Evolutionary conservation across 345 rosid genomes (phyloP).

Genomic region (Orychophragmus violaceus): DNA sequence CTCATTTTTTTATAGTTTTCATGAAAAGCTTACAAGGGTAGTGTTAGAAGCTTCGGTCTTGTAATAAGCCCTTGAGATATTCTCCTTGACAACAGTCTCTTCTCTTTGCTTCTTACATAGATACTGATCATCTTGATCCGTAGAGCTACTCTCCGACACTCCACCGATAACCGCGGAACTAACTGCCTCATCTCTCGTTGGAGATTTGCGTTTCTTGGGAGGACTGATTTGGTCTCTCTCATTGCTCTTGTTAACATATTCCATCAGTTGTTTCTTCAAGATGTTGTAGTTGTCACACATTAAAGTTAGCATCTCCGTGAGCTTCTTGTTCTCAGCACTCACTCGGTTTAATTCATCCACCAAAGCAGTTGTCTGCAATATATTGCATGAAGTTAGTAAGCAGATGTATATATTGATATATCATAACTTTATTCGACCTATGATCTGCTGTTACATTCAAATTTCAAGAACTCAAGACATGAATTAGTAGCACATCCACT

Average conservation of each 20-base stretch:
- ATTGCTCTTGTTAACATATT: conserved; percentile 44
- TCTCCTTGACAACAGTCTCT: conserved; percentile 62
- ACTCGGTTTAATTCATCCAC: conserved; percentile 75
- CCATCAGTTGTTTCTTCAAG: conserved; percentile 53
- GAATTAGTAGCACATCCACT: neutral
- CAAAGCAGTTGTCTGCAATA: conserved; percentile 35
- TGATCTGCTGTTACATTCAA: neutral
- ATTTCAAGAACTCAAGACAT: neutral
- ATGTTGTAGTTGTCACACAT: conserved; percentile 79
- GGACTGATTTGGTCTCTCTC: conserved; percentile 39
- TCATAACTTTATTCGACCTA: neutral
- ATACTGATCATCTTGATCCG: conserved; percentile 69
- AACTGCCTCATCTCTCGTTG: conserved; percentile 35
- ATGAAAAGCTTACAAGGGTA: conserved; percentile 51
- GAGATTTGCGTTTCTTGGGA: conserved; percentile 75
- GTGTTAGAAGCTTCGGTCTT: conserved; percentile 72
- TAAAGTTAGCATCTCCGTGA: conserved; percentile 61
- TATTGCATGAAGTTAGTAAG: conserved; percentile 13
- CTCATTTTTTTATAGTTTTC: neutral
- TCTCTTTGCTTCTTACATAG: conserved; percentile 67
- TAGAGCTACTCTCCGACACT: conserved; percentile 80
- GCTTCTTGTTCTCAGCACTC: conserved; percentile 80
- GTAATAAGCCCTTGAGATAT: conserved; percentile 50
- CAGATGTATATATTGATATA: neutral
- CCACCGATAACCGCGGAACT: conserved; percentile 33